Evolutionary conservation across 1,284 basidiomycete genomes (phyloP), one percentile per base, ranked within the genome.

Genomic region (Ceratobasidium sp.): DNA sequence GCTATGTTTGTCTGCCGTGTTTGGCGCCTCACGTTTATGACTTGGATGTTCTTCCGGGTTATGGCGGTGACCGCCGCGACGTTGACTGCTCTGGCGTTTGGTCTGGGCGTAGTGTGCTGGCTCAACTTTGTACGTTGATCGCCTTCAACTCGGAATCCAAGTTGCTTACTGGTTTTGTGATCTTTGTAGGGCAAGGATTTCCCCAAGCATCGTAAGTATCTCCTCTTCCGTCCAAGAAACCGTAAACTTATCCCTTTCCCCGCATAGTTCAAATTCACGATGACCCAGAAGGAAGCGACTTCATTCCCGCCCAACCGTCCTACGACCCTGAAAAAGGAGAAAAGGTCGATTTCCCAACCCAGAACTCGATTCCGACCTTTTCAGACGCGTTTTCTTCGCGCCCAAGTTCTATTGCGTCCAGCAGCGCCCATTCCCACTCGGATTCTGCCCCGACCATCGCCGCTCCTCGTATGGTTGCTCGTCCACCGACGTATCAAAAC

Each of bases 11-110:
- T 89, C 64, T 70, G 78, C 64, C 9, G 59, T 0, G 85, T 86
- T 1, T 94, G 94, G 88, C 89, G 91, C 65, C 93, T 92, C 91
- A 91, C 90, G 20, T 94, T 92, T 83, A 83, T 87, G 54, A 89
- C 90, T 20, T 94, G 93, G 78, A 71, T 84, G 7, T 94, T 94
- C 86, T 94, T 94, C 84, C 87, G 89, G 73, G 82, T 92, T 78
- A 90, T 93, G 85, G 87, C 90, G 6, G 83, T 86, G 12, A 85
- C 88, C 3, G 93, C 93, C 0, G 89, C 91, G 15, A 81, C 88
- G 65, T 86, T 94, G 69, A 89, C 90, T 9, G 78, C 91, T 20
- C 69, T 87, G 56, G 87, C 90, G 0, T 85, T 93, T 80, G 81
- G 90, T 66, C 83, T 94, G 52, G 93, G 92, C 20, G 81, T 93